Evolutionary conservation across 371 early-diverging fungal genomes (phyloP), one percentile per base, ranked within the genome.

Genomic region (Mucor sp.): DNA sequence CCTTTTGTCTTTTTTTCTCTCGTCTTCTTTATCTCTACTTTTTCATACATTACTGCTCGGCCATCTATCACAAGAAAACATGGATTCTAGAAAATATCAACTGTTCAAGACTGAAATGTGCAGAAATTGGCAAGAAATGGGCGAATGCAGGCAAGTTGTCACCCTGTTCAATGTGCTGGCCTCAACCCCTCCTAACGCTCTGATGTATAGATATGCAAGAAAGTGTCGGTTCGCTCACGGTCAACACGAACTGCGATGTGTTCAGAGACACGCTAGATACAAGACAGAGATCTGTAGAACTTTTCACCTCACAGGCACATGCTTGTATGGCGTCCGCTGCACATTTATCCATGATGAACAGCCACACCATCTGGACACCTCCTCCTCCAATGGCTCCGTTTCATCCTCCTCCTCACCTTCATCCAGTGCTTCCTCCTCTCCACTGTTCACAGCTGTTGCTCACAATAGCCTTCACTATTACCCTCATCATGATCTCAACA

Each of bases 161-260:
- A 11, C 11, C 12, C 37, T 35, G 11, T 35, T 35, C 37, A 12
- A 12, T 12, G 37, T 35, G 9, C 3, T 1, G n/a, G 12, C 4
- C 27, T 14, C 53, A 25, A 25, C n/a, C n/a, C n/a, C n/a, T 7
- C 14, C 53, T 12, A 39, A 39, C 41, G 23, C 21, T 32, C 53
- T 28, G 15, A 23, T 37, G 19, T 37, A 6, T 66, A 90, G 90
- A 67, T 99, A 97, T 79, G 95, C 93, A 4, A 86, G 84, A 28
- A 94, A 94, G 80, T 99, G 99, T 80, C 95, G 97, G 72, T 99
- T 97, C 89, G 98, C 98, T 9, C 99, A 99, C 75, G 89, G 90
- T 14, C 59, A 70, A 21, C 65, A 77, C 30, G 99, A 99, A 79
- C 85, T 97, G 48, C 85, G 97, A 30, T 74, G 78, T 30, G 88